phyloP scores from a whole-genome alignment of 1,284 basidiomycete genomes.

The Malassezia nana region DNA sequence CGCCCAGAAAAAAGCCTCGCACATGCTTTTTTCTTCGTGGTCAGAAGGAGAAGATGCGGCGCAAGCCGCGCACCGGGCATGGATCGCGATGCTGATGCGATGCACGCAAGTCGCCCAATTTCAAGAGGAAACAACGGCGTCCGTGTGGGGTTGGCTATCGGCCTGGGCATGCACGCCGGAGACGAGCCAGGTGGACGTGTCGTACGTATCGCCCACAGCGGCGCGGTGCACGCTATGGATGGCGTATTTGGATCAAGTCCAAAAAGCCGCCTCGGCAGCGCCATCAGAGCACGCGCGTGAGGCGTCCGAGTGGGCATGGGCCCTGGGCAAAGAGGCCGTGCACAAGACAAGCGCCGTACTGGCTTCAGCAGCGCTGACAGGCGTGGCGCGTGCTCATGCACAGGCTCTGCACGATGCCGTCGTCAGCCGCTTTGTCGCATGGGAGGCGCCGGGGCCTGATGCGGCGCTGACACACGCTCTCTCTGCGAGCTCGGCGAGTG shows the following conservation, averaged over 20 bases:
- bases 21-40: slow-evolving; percentile 4
- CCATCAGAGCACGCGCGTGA: background rate
- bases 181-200: background rate
- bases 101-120: slow-evolving; percentile 4
- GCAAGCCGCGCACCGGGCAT: background rate
- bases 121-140: slow-evolving; percentile 4
- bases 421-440: background rate
- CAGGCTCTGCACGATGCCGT: slow-evolving; percentile 16
- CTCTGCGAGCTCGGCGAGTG: slow-evolving; percentile 4
- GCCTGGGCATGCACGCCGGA: background rate
- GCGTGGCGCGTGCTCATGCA: slow-evolving; percentile 10
- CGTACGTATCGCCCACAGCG: background rate
- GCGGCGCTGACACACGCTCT: background rate
- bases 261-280: background rate
- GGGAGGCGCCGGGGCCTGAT: background rate
- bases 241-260: slow-evolving; percentile 10
- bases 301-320: slow-evolving; percentile 10
- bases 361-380: slow-evolving; percentile 12
- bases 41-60: background rate
- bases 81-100: slow-evolving; percentile 5
- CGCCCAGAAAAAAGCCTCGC: background rate
- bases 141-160: slow-evolving; percentile 10
- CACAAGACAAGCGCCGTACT: slow-evolving; percentile 9
- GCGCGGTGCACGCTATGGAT: slow-evolving; percentile 12
- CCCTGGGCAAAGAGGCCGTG: slow-evolving; percentile 8